phyloP scores from a whole-genome alignment of 345 rosid species.

The Citrus reticulata region DNA sequence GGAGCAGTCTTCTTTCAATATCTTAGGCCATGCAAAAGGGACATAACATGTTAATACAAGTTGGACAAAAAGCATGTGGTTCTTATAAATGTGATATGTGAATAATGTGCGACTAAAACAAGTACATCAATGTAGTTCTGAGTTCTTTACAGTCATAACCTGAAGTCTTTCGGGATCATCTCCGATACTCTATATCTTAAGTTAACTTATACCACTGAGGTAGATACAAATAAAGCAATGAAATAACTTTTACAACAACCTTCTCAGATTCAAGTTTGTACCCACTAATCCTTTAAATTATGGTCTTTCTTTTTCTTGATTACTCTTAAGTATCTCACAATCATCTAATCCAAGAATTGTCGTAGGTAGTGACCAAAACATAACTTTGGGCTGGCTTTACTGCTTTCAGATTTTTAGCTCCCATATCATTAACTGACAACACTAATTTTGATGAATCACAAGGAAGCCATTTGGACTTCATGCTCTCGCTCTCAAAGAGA shows the following conservation, averaged over 20 bases:
- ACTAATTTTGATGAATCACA: constrained; percentile 28
- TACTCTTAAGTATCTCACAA: background rate
- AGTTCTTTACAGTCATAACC: constrained; percentile 72
- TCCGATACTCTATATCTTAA: constrained; percentile 29
- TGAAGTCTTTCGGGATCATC: constrained; percentile 48
- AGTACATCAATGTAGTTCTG: constrained; percentile 30
- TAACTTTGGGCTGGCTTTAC: constrained; percentile 12
- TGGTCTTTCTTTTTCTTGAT: constrained; percentile 32
- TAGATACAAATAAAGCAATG: background rate
- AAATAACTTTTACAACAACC: constrained; percentile 12
- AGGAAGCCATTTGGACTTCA: constrained; percentile 36
- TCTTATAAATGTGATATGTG: background rate
- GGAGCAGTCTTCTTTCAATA: background rate
- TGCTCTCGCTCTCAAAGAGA: constrained; percentile 26
- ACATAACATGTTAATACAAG: background rate
- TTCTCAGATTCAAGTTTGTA: constrained; percentile 3
- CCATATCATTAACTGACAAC: constrained; percentile 22
- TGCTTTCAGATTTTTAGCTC: constrained; percentile 37
- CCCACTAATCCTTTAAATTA: constrained; percentile 25
- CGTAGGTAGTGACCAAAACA: background rate
- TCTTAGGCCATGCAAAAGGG: background rate
- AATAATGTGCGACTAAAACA: background rate
- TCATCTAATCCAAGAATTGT: background rate
- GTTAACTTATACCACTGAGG: background rate
- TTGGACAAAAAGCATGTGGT: background rate